Evolutionary conservation across 208 protist species (phyloP), one percentile per base, ranked within the genome.

Genomic region (Leishmania gerbilli): DNA sequence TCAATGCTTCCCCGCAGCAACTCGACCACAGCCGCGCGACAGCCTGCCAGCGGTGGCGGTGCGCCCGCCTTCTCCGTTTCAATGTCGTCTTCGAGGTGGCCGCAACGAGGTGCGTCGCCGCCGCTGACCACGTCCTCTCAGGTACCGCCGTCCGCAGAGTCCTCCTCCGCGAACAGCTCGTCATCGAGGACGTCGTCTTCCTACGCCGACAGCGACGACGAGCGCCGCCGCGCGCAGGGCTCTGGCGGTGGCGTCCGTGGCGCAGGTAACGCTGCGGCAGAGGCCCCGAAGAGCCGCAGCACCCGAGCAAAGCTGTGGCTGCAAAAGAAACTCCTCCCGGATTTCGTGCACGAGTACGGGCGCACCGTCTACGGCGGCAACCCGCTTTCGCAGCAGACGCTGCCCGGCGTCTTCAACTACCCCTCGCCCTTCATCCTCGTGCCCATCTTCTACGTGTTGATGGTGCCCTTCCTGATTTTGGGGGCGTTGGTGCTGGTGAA

Each of bases 321-420:
- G 15, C 79, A 84, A 34, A 88, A 88, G 68, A 60, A 68, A 27
- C 62, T 89, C 21, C 37, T 93, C 42, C 83, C 81, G 8, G 62
- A 84, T 31, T 89, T 87, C 45, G 7, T 94, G 75, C 79, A 83
- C 51, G 60, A 85, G 21, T 88, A 96, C 79, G 92, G 92, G 64
- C 87, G 88, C 58, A 95, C 91, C n/a, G 86, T 90, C 56, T 94
- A 95, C 85, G 93, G 93, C 19, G 93, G 93, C 34, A 86, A 92
- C 79, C 93, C 93, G 2, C 77, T 96, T 19, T 69, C 84, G 27
- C 93, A 96, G 85, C 93, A 96, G 77, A 96, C 93, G 37, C 77
- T 96, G 67, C 93, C 93, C 13, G 84, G 88, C 51, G 74, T 79
- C 80, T 95, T 92, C 76, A 78, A 87, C 80, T 93, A 95, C 81